Evolutionary conservation across 1,284 basidiomycete genomes (phyloP).

Genomic region (Flammula alnicola): DNA sequence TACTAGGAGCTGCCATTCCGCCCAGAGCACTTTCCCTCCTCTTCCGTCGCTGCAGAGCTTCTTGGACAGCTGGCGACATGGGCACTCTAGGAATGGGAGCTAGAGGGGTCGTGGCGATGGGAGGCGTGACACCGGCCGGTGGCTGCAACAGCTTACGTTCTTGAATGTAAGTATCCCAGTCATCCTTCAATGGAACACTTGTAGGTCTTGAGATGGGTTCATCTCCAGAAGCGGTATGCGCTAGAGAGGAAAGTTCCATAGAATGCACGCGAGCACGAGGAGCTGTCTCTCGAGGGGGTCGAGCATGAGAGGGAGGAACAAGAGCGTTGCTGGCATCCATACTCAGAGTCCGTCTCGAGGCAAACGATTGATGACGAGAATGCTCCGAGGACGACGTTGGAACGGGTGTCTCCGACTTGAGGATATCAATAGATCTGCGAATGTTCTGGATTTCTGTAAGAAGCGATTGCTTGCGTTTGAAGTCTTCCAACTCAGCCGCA

Average conservation of each 20-base stretch:
- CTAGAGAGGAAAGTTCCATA: constrained; percentile 62
- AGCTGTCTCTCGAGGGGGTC: constrained; percentile 68
- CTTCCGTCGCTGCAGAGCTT: constrained; percentile 71
- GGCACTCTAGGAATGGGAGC: constrained; percentile 50
- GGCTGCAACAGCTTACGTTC: constrained; percentile 82
- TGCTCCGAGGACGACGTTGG: constrained; percentile 58
- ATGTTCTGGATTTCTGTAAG: constrained; percentile 78
- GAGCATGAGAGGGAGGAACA: constrained; percentile 57
- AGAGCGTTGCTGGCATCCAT: constrained; percentile 58
- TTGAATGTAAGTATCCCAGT: constrained; percentile 80
- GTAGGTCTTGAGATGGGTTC: constrained; percentile 68
- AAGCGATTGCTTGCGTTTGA: constrained; percentile 70
- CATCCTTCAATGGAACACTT: constrained; percentile 68
- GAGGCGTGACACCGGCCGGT: constrained; percentile 75
- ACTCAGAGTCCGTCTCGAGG: constrained; percentile 69
- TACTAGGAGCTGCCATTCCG: constrained; percentile 43
- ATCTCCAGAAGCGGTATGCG: constrained; percentile 46
- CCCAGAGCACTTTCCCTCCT: constrained; percentile 63
- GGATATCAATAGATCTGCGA: constrained; percentile 73
- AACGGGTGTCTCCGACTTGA: constrained; percentile 69
- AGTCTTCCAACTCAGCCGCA: constrained; percentile 56
- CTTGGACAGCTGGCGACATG: constrained; percentile 71
- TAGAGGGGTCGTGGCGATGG: constrained; percentile 66
- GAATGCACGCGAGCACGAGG: constrained; percentile 70
- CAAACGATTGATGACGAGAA: constrained; percentile 70